phyloP scores from a whole-genome alignment of 2,329 filamentous ascomycete species.

The Graphilbum fragrans region DNA sequence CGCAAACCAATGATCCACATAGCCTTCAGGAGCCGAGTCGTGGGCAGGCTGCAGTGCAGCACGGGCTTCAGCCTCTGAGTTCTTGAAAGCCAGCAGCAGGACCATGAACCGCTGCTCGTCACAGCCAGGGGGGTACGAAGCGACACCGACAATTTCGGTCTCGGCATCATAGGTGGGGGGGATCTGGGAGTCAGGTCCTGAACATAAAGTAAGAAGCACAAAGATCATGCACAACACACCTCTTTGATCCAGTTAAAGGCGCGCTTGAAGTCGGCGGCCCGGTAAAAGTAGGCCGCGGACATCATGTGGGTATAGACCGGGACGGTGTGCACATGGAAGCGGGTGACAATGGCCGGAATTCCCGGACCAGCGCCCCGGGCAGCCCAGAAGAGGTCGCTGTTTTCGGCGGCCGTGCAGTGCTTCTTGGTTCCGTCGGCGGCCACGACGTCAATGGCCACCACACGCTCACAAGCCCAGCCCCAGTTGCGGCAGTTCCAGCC shows the following conservation, averaged over 20 bases:
- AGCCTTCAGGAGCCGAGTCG: slow-evolving; percentile 23
- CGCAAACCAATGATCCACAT: slow-evolving; percentile 7
- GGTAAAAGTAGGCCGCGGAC: slow-evolving; percentile 27
- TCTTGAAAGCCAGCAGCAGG: slow-evolving; percentile 27
- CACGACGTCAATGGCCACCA: slow-evolving; percentile 33
- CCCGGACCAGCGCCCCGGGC: slow-evolving; percentile 34
- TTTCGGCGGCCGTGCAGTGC: slow-evolving; percentile 22
- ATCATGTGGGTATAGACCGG: slow-evolving; percentile 10
- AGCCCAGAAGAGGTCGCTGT: slow-evolving; percentile 35
- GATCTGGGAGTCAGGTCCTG: slow-evolving; percentile 10
- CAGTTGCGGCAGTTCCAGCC: slow-evolving; percentile 45
- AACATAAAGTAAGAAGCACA: no score
- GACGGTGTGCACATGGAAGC: slow-evolving; percentile 32
- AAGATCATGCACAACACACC: background rate
- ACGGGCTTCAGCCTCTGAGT: slow-evolving; percentile 19
- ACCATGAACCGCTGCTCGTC: slow-evolving; percentile 20
- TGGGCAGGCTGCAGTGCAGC: slow-evolving; percentile 23
- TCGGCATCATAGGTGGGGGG: slow-evolving; percentile 20
- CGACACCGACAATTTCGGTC: slow-evolving; percentile 28
- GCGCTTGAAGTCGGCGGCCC: slow-evolving; percentile 27
- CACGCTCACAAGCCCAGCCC: slow-evolving; percentile 40
- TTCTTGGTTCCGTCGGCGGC: slow-evolving; percentile 28
- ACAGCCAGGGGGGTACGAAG: slow-evolving; percentile 18
- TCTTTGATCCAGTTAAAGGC: slow-evolving; percentile 11
- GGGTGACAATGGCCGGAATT: slow-evolving; percentile 39